These are phyloP conservation scores for Aegilops longissima DNA, from an alignment of 176 grass and related monocot genomes.

Conservation along the genomic window DNA sequence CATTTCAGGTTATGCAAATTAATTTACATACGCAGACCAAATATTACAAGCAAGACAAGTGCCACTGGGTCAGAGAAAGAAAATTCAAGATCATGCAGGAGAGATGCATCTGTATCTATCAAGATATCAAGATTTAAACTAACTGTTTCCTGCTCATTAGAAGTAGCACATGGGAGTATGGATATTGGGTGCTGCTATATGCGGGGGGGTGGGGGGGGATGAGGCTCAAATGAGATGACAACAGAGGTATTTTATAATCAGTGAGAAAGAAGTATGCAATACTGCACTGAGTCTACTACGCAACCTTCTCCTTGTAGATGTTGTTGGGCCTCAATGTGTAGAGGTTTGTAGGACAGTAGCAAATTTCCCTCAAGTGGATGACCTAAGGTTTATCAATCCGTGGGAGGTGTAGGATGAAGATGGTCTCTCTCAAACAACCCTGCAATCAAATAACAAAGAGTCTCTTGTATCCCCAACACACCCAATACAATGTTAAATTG, in stretches of 20 bases:
- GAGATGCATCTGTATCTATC: background rate
- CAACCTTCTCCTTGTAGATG: no score
- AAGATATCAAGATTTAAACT: background rate
- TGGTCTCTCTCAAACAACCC: no score
- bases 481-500: no score
- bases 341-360: no score
- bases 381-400: no score
- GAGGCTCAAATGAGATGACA: constrained; percentile 1
- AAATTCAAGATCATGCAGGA: background rate
- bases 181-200: background rate
- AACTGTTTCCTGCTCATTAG: background rate
- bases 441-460: no score
- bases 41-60: background rate
- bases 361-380: no score
- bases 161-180: background rate
- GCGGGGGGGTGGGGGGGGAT: background rate
- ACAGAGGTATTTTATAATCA: background rate
- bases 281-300: background rate
- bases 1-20: background rate
- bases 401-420: no score
- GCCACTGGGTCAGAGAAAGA: background rate
- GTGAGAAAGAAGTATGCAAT: background rate
- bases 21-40: background rate
- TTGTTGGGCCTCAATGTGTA: no score
- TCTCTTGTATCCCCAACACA: no score